Evolutionary conservation across 257 asterid genomes (phyloP).

Genomic region (Penstemon newberryi): DNA sequence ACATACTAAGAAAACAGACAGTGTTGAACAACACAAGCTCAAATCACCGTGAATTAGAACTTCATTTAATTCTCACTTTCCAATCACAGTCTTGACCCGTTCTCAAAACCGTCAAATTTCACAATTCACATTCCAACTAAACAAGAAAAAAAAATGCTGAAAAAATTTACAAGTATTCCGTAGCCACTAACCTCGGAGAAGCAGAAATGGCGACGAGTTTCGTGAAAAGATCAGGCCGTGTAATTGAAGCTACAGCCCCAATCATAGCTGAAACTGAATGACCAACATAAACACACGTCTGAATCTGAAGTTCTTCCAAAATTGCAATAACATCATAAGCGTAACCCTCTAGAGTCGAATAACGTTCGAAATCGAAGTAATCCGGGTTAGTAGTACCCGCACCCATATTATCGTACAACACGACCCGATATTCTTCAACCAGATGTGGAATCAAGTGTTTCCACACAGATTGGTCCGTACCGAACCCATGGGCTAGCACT

Average conservation of each 20-base stretch:
- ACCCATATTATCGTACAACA: constrained; percentile 68
- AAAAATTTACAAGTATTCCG: too few species aligned
- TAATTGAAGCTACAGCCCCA: constrained; percentile 65
- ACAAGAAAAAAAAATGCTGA: too few species aligned
- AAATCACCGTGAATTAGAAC: too few species aligned
- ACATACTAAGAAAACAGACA: too few species aligned
- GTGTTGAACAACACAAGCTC: too few species aligned
- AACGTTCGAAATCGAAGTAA: constrained; percentile 74
- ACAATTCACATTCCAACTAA: too few species aligned
- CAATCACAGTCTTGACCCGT: too few species aligned
- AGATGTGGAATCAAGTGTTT: constrained; percentile 68
- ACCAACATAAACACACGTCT: constrained; percentile 59
- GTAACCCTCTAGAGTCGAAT: constrained; percentile 57
- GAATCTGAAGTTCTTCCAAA: constrained; percentile 50
- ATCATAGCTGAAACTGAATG: constrained; percentile 75
- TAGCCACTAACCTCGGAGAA: constrained; percentile 55
- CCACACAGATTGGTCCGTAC: constrained; percentile 81
- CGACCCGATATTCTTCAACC: constrained; percentile 48
- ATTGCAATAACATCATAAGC: constrained; percentile 69
- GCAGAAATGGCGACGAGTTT: constrained; percentile 55
- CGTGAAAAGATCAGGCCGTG: constrained; percentile 61
- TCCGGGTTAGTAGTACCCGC: constrained; percentile 79
- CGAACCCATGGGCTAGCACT: constrained; percentile 73
- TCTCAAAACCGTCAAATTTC: too few species aligned
- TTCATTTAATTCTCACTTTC: too few species aligned